Evolutionary conservation across 2,329 filamentous ascomycete species (phyloP), one percentile per base, ranked within the genome.

Genomic region (Neoarthrinium moseri): DNA sequence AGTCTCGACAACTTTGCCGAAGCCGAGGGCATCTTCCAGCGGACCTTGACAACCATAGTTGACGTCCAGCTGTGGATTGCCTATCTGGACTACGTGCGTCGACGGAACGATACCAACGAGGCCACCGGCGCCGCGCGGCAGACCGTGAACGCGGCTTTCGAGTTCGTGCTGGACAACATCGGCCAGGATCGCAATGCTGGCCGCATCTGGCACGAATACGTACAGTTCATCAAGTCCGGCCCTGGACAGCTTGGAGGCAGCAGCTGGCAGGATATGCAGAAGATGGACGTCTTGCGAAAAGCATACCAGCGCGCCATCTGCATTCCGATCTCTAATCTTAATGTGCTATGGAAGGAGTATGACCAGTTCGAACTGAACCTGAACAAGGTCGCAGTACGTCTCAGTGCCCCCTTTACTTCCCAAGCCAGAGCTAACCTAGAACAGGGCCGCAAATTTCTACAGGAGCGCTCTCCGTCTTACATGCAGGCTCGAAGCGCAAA

Each of bases 191-290:
- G 91, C 60, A 90, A 96, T 59, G 86, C 91, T 10, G 92, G 91
- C 27, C 81, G 79, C 53, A 85, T 99, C 46, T 99, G 94, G 94
- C 82, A 87, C 49, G 94, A 99, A 55, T 97, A 97, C 59, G 86
- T 99, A 50, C 84, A 94, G 55, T 96, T 99, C 62, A 82, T 97
- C 66, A 91, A 91, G 62, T 88, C 83, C 30, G 89, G 87, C 0
- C 94, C 94, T 1, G 94, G 94, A 5, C 83, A 83, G 47, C 81
- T 94, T 48, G 92, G 91, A 21, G 94, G 92, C 34, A 85, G 78
- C 48, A 85, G 82, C 48, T 99, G 94, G 95, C 91, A 97, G 67
- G 94, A 97, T 62, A 88, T 92, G 68, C 94, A 97, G 63, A 99
- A 99, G 75, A 95, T 96, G 87, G 94, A 99, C 58, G 77, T 88